Base-by-base conservation (phyloP, 345 rosid species). In the Noccaea caerulescens region DNA sequence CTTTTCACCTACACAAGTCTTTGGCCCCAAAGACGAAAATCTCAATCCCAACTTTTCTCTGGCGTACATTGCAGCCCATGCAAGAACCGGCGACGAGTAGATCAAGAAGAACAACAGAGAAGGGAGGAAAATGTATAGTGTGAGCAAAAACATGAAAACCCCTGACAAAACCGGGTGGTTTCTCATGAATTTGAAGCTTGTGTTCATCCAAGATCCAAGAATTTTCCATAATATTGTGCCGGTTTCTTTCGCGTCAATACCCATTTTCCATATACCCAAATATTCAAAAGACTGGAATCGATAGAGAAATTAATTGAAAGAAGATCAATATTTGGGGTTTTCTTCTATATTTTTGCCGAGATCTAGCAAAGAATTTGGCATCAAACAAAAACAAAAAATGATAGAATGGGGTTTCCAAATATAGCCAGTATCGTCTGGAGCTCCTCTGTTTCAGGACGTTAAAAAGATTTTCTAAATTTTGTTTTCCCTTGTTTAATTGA, bases 31-130 rank as follows among this genome's bases (percentile, higher is more conserved):
- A n/a, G 77, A 68, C 3, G 70, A 55, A 30, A 62, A 62, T 54
- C 70, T 68, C 37, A 68, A 25, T 2, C 68, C 73, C 11, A 75
- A 4, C 60, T 37, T 75, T 43, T 75, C 79, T 18, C 74, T 67
- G 36, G 84, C 59, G 2, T 62, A 75, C 27, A 81, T 68, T 18
- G 61, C 54, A 27, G 75, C 62, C 72, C 82, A 80, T 13, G 77
- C 71, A 25, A 87, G 39, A 45, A 88, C 45, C 1, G 90, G 89
- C 6, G 79, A 71, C 51, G 85, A 47, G 61, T 72, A 89, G 37
- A 88, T 7, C 79, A 89, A 62, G 71, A 84, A 62, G 67, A 49
- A 76, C 81, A 94, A 88, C 34, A 86, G 62, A 6, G 81, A 76
- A 55, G 96, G 95, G 36, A 82, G 77, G 63, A 81, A 73, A 25